These are phyloP conservation scores for Turritis glabra DNA, from an alignment of 345 rosid species.

Conservation along the genomic window DNA sequence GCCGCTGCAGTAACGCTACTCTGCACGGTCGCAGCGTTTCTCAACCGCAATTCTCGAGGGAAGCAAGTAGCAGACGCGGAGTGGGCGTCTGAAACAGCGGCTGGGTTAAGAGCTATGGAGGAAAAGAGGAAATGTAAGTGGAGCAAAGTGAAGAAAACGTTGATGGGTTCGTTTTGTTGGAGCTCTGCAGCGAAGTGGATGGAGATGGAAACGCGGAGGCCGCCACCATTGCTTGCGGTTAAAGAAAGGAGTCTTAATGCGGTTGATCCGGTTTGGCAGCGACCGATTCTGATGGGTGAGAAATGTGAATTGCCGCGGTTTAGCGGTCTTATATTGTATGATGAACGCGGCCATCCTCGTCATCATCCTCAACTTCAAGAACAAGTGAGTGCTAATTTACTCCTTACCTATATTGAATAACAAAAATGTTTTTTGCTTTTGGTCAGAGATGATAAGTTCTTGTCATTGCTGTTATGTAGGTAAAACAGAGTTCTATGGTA, in stretches of 20 bases:
- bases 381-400: slow-evolving; percentile 29
- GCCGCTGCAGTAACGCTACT: slow-evolving; percentile 49
- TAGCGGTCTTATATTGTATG: slow-evolving; percentile 80
- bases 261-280: slow-evolving; percentile 70
- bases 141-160: slow-evolving; percentile 47
- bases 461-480: slow-evolving; percentile 38
- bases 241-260: slow-evolving; percentile 55
- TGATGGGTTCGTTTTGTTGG: slow-evolving; percentile 73
- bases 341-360: slow-evolving; percentile 56
- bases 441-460: not conserved
- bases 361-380: slow-evolving; percentile 34
- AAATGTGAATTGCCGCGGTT: slow-evolving; percentile 77
- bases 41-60: slow-evolving; percentile 44
- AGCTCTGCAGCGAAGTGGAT: slow-evolving; percentile 61
- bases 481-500: slow-evolving; percentile 37
- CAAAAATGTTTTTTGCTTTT: not conserved
- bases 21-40: slow-evolving; percentile 42
- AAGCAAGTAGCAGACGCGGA: slow-evolving; percentile 40
- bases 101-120: not conserved
- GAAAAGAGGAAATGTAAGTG: slow-evolving; percentile 36
- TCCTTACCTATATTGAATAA: not conserved
- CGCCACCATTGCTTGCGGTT: slow-evolving; percentile 34
- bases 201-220: slow-evolving; percentile 30
- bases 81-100: slow-evolving; percentile 18
- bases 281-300: slow-evolving; percentile 89